These are phyloP conservation scores for Haplosporangium sp. DNA, from an alignment of 371 early-diverging fungal species.

Conservation along the genomic window DNA sequence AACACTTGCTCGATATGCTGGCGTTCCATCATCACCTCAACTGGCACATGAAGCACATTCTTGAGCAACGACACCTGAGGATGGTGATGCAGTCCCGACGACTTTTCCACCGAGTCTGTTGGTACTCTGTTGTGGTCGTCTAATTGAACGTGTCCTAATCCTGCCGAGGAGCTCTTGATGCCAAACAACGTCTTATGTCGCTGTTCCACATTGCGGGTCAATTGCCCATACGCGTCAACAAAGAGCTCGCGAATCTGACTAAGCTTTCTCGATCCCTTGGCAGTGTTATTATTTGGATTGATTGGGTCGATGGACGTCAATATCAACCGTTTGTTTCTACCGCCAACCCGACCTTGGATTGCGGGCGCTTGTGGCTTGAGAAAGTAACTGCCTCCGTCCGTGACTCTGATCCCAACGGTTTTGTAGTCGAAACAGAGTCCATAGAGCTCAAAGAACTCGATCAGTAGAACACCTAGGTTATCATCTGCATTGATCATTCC, in stretches of 20 bases:
- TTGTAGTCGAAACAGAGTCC: slow-evolving; percentile 83
- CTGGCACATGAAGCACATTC: slow-evolving; percentile 16
- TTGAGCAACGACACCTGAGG: slow-evolving; percentile 28
- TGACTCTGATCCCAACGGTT: slow-evolving; percentile 75
- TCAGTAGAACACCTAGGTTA: slow-evolving; percentile 91
- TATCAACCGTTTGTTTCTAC: slow-evolving; percentile 22
- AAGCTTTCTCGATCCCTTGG: slow-evolving; percentile 55
- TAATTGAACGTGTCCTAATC: slow-evolving; percentile 10
- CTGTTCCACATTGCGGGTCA: slow-evolving; percentile 14
- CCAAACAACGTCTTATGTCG: slow-evolving; percentile 22
- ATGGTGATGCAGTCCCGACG: slow-evolving; percentile 30
- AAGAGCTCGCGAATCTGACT: slow-evolving; percentile 20
- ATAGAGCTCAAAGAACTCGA: slow-evolving; percentile 97
- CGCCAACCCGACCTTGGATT: not conserved
- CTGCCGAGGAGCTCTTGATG: not conserved
- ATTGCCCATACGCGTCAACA: slow-evolving; percentile 15
- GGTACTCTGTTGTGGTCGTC: slow-evolving; percentile 16
- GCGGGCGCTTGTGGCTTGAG: slow-evolving; percentile 48
- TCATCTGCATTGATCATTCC: slow-evolving; percentile 72
- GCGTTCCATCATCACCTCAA: slow-evolving; percentile 10
- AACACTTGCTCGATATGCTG: slow-evolving; percentile 31
- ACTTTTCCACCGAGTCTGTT: slow-evolving; percentile 19
- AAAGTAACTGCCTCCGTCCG: slow-evolving; percentile 69
- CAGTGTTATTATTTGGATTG: slow-evolving; percentile 68
- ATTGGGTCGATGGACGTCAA: slow-evolving; percentile 70